These are phyloP conservation scores for Sugiyamaella lignohabitans DNA, from an alignment of 805 yeast genomes.

Conservation along the genomic window DNA sequence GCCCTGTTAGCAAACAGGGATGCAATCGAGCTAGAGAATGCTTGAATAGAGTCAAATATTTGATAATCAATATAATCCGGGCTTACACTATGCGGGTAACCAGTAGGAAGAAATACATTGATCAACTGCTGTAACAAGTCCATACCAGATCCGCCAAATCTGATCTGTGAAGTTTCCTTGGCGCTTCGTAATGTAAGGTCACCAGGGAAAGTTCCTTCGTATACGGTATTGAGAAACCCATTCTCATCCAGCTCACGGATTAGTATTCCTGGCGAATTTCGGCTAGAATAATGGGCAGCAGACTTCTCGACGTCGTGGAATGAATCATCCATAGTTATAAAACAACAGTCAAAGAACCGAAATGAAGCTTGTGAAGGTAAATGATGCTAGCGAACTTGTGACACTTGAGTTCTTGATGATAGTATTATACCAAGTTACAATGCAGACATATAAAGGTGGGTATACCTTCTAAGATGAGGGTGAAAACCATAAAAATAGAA, in stretches of 20 bases:
- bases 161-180: not conserved
- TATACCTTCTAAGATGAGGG: too few species aligned
- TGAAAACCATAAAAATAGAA: too few species aligned
- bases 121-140: slow-evolving; percentile 23
- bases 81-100: slow-evolving; percentile 32
- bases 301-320: not conserved
- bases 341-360: too few species aligned
- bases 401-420: too few species aligned
- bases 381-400: too few species aligned
- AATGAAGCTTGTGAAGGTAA: too few species aligned
- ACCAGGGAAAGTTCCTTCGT: slow-evolving; percentile 15
- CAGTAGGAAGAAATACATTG: slow-evolving; percentile 32
- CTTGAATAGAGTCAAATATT: slow-evolving; percentile 34
- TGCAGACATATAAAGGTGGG: too few species aligned
- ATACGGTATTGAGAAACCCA: slow-evolving; percentile 18
- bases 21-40: slow-evolving; percentile 32
- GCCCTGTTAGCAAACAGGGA: slow-evolving; percentile 31
- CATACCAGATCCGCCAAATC: slow-evolving; percentile 6
- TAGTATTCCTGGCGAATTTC: slow-evolving; percentile 3
- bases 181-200: slow-evolving; percentile 9
- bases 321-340: too few species aligned
- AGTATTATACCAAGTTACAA: too few species aligned
- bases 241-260: slow-evolving; percentile 21
- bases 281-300: not conserved
- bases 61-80: slow-evolving; percentile 32